Evolutionary conservation across 1,284 basidiomycete species (phyloP).

Genomic region (Pisolithus thermaeus): DNA sequence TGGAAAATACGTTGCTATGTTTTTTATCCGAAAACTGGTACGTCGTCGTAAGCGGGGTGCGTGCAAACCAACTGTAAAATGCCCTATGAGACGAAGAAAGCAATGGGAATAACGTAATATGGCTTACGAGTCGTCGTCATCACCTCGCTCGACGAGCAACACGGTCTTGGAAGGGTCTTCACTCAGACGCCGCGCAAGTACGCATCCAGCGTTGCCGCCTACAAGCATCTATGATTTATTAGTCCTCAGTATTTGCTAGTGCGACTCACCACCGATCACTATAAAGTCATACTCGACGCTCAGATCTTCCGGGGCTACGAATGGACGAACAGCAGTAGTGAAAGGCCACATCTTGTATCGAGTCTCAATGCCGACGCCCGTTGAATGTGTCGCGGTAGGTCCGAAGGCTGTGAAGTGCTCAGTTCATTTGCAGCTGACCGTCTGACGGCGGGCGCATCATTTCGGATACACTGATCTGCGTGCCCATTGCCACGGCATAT

Average conservation of each 20-base stretch:
- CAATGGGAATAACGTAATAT: neutral
- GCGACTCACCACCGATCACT: neutral
- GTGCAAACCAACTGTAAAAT: neutral
- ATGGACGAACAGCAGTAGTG: neutral
- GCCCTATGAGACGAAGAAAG: neutral
- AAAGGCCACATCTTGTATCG: neutral
- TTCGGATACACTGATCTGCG: too few species aligned
- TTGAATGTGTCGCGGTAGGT: neutral
- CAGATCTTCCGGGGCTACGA: neutral
- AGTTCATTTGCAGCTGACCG: too few species aligned
- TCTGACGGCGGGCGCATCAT: too few species aligned
- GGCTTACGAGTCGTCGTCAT: conserved; percentile 25
- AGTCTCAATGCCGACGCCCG: neutral
- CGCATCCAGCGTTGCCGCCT: conserved; percentile 33
- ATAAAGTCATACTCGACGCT: conserved; percentile 3
- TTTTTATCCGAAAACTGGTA: conserved; percentile 9
- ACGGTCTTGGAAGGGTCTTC: conserved; percentile 23
- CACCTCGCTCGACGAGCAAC: conserved; percentile 31
- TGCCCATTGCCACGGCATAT: too few species aligned
- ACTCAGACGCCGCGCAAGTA: conserved; percentile 30
- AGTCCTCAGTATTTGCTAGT: neutral
- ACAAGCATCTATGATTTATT: too few species aligned
- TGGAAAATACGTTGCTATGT: conserved; percentile 7
- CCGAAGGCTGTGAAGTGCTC: too few species aligned
- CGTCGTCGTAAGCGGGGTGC: conserved; percentile 3